Base-by-base conservation (phyloP, 208 protist species). In the Phytomonas sp. region DNA sequence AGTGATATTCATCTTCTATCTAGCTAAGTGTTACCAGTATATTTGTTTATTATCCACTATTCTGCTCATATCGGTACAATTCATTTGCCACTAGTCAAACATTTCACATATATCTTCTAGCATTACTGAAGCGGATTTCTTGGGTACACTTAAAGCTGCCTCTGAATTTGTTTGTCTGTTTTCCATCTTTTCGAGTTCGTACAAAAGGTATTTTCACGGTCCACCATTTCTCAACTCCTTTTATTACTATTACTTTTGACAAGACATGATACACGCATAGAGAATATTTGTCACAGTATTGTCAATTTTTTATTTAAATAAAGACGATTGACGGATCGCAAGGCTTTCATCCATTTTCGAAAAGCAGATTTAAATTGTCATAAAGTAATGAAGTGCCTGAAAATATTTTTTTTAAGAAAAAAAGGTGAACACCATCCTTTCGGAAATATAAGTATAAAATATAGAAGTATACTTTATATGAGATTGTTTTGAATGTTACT, bases 321-420 rank as follows among this genome's bases (percentile, higher is more conserved):
- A 66, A 49, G 12, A 26, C 49, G 12, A 26, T 5, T 65, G 40
- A 34, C 29, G 60, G 60, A 36, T 59, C 64, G 29, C 30, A 68
- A 49, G 30, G 36, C 65, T 42, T 56, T 63, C 36, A 63, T 68
- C 1, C 36, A 60, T 49, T 33, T 49, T 56, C 23, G 11, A 49
- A 68, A 33, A 68, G 8, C 4, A n/a, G 19, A 66, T 30, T 65
- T 11, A 61, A 49, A 66, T 56, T 30, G 32, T 52, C 30, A 70
- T 5, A 66, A 42, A 52, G 36, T 29, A 61, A 60, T 8, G 5
- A 34, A 60, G 64, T 59, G 26, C 60, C 60, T 72, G 23, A 23
- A 45, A 69, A 26, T 42, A 63, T 60, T 78, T 73, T 34, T 56
- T 33, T n/a, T 52, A 66, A 67, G 30, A 63, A 14, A 59, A 64